Evolutionary conservation across 306 rosid species (phyloP).

Genomic region (Fagus crenata): DNA sequence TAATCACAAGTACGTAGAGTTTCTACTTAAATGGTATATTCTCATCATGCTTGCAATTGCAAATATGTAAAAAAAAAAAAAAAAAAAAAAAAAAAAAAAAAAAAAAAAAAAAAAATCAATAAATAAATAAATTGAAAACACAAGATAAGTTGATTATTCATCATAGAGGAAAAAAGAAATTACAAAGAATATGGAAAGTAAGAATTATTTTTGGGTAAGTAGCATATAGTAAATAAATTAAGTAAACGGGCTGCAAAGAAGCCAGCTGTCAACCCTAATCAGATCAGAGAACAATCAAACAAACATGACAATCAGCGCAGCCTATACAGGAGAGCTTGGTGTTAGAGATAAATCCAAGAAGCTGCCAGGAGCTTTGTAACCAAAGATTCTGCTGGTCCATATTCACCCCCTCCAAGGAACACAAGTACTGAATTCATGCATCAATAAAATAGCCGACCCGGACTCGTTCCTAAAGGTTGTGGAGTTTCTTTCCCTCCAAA

Average conservation of each 20-base stretch:
- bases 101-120: not conserved
- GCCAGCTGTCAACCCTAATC: not conserved
- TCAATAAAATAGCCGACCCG: not conserved
- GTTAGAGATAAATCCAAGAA: not conserved
- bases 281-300: not conserved
- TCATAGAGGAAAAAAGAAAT: not conserved
- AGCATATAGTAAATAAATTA: not conserved
- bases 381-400: not conserved
- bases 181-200: not conserved
- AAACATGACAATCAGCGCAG: not conserved
- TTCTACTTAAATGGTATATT: not conserved
- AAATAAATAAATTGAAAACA: not conserved
- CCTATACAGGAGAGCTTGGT: not conserved
- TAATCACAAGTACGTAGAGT: not conserved
- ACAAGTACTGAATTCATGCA: not conserved
- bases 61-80: not conserved
- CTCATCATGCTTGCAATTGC: conserved; percentile 1
- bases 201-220: not conserved
- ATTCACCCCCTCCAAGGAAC: not conserved
- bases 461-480: not conserved
- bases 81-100: not conserved
- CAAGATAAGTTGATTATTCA: not conserved
- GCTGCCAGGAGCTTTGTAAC: not conserved
- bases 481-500: conserved; percentile 3
- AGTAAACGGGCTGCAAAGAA: not conserved